Base-by-base conservation (phyloP, 2,329 filamentous ascomycete species). In the Apiospora malaysiana region DNA sequence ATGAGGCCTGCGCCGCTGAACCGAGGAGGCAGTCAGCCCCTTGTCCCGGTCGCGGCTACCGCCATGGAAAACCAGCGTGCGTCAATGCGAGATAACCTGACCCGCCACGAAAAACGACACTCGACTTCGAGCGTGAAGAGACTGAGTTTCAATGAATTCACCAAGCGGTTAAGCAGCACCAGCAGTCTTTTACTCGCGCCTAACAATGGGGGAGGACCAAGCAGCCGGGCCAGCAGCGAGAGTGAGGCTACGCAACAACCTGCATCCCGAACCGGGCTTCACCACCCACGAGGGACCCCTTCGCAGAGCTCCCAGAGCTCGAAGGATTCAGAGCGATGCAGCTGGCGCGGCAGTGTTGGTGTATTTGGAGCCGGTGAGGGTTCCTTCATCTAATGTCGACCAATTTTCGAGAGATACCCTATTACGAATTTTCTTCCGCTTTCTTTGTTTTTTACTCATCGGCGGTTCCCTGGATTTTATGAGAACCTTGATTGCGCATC, bases 121-220 rank as follows among this genome's bases (percentile, higher is more conserved):
- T 90, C 88, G 40, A 82, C 82, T 51, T 86, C 85, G 14, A 89
- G 86, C 77, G 81, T 82, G 66, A 90, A 90, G 81, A 84, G 87
- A 72, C 83, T 89, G 70, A 90, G 87, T 81, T 89, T 91, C 74
- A 87, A 85, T 74, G 89, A 91, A 69, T 89, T 90, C 73, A 87
- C 88, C 66, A 89, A 88, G 77, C 83, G 88, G 72, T 78, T 91
- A 69, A 90, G 88, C 75, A 90, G 86, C 77, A 90, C 88, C 68
- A 90, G 87, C 77, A 90, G 86, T 78, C 80, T 90, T 76, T 82
- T 91, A 69, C 82, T 90, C 65, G 83, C 89, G 70, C 87, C 90
- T 81, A 87, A 87, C 72, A 89, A 89, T 77, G 82, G 83, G 71
- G 85, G 83, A 72, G 80, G 67, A 2, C 45, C 80, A 71, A 80